Base-by-base conservation (phyloP, 2,329 filamentous ascomycete genomes). In the Bipolaris zeicola region DNA sequence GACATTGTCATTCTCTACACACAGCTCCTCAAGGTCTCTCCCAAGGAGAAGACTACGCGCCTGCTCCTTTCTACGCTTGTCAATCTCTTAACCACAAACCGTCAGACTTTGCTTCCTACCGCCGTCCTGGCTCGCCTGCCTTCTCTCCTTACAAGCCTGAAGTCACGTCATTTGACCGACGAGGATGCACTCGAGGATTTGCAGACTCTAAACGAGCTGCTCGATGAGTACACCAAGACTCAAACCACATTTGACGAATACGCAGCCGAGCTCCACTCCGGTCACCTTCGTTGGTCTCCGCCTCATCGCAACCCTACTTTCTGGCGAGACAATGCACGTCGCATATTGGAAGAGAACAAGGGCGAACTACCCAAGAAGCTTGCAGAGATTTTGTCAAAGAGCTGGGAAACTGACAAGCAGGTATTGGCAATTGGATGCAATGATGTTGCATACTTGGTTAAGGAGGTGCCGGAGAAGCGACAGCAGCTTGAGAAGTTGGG, bases 1-100 rank as follows among this genome's bases (percentile, higher is more conserved):
- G 93, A 98, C 71, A 89, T 98, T 65, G 85, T 98, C 61, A 84
- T 92, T 44, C 85, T 98, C 42, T 97, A 96, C 76, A 92, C 91
- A n/a, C 90, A 96, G 64, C 87, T 99, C 36, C 83, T 99, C 52
- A 89, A 92, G 52, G 82, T 96, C 39, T 98, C 95, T 2, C 93
- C 94, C 42, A 99, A 99, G 77, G 95, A 98, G 76, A 99, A 99
- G 83, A 98, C 94, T 1, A 98, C 94, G 0, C 88, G 95, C 28
- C 84, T 99, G 51, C 86, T 97, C 43, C 84, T 98, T 42, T 92
- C 92, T 8, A 97, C 94, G 6, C 85, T 99, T 38, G 85, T 89
- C 74, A 98, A 96, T 78, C 87, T 99, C 42, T 86, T 97, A 36
- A 91, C 82, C 77, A 85, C 79, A 80, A 90, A 84, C 83, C 90